These are phyloP conservation scores for Verticillium isaacii DNA, from an alignment of 2,329 filamentous ascomycete genomes.

Conservation along the genomic window DNA sequence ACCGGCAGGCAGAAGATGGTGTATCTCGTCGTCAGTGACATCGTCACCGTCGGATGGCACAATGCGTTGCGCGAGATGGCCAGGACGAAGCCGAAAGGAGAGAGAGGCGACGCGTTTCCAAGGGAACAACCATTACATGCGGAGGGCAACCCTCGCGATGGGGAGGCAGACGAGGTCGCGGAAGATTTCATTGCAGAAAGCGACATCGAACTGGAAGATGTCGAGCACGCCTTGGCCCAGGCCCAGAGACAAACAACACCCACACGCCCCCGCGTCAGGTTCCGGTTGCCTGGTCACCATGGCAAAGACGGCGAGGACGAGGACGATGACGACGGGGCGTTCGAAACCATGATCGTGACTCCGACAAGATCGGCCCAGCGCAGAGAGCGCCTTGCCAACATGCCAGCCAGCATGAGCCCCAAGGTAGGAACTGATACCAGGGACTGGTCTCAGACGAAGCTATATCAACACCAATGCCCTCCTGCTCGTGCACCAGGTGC, in stretches of 20 bases:
- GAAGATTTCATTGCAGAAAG: conserved; percentile 7
- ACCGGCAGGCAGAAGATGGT: conserved; percentile 23
- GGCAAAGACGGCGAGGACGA: conserved; percentile 7
- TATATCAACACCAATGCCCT: neutral
- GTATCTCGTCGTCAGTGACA: conserved; percentile 40
- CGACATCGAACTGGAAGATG: conserved; percentile 8
- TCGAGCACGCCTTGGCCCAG: neutral
- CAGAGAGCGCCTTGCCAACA: conserved; percentile 4
- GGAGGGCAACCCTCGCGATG: neutral
- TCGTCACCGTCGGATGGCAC: conserved; percentile 44
- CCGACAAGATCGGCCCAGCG: conserved; percentile 9
- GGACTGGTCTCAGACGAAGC: conserved; percentile 3
- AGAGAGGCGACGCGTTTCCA: neutral
- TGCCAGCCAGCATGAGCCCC: conserved; percentile 2
- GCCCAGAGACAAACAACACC: neutral
- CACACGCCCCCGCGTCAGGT: neutral
- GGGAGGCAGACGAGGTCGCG: neutral
- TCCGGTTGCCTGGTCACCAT: neutral
- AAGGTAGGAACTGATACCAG: neutral
- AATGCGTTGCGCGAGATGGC: neutral
- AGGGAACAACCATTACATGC: neutral
- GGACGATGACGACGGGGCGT: conserved; percentile 14
- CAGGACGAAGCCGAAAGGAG: neutral
- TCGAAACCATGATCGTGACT: conserved; percentile 29
- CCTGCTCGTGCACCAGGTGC: neutral